These are phyloP conservation scores for Collybia sp. DNA, from an alignment of 768 basidiomycete genomes.

Conservation along the genomic window DNA sequence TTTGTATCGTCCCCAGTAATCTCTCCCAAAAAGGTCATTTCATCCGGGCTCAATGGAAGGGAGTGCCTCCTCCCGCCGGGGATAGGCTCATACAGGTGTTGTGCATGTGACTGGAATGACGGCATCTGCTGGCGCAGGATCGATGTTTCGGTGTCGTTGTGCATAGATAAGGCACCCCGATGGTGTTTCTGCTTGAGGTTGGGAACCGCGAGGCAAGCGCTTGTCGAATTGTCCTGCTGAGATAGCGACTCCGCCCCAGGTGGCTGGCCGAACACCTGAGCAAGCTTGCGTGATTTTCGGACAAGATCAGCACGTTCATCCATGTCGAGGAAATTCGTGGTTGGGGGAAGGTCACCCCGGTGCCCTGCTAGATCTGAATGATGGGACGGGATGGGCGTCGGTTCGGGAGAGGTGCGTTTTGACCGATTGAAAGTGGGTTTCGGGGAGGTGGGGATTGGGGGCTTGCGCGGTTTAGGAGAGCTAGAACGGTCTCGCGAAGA, in stretches of 20 bases:
- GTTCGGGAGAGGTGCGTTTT: constrained; percentile 6
- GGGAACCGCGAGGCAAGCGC: constrained; percentile 9
- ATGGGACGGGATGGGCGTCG: constrained; percentile 8
- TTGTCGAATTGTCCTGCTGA: constrained; percentile 17
- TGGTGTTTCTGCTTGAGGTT: constrained; percentile 5
- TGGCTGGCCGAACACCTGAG: constrained; percentile 73
- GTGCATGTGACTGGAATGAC: constrained; percentile 7
- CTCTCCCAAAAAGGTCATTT: constrained; percentile 30
- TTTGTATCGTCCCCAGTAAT: constrained; percentile 9
- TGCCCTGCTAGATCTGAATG: constrained; percentile 5
- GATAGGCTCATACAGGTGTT: no score
- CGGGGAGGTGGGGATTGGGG: constrained; percentile 20
- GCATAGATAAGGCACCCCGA: constrained; percentile 16
- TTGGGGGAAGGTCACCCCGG: constrained; percentile 41
- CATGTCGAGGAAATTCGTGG: constrained; percentile 61
- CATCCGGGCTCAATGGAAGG: constrained; percentile 45
- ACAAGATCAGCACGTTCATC: constrained; percentile 70
- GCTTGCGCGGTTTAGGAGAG: constrained; percentile 17
- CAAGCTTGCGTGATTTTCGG: constrained; percentile 69
- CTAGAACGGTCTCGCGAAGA: constrained; percentile 4
- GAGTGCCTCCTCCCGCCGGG: constrained; percentile 46
- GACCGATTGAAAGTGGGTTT: constrained; percentile 40
- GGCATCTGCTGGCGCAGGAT: constrained; percentile 5
- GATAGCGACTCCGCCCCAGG: constrained; percentile 42
- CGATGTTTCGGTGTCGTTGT: constrained; percentile 12